Evolutionary conservation across 495 filamentous ascomycete genomes (phyloP), one percentile per base, ranked within the genome.

Genomic region (Terfezia boudieri): DNA sequence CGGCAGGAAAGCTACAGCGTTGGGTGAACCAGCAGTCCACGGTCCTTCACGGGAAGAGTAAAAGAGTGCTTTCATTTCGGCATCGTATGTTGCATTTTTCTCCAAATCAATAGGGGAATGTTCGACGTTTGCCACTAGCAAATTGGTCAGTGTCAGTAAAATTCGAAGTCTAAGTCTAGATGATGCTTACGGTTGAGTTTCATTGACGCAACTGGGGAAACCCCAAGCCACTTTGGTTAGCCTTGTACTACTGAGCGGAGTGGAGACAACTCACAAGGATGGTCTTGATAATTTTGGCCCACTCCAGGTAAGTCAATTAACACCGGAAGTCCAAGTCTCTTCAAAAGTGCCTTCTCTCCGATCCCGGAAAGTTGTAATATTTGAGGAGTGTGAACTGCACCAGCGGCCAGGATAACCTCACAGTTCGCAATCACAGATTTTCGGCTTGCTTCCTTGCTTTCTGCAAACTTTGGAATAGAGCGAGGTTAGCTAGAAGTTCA

Each of bases 231-330:
- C 26, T 32, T 32, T 32, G 7, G 26, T 32, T 32, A 32, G 26
- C 26, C 26, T 32, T 32, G 7, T 32, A 32, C 26, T 0, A 32
- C 7, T 32, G 26, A 32, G 7, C 26, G 26, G 7, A 32, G 26
- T 32, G 7, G 26, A 32, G 26, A 5, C 26, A 4, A 32, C 26
- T 32, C 26, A 32, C 26, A 20, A 51, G 69, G 53, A 54, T 74
- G 71, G 52, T 74, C 73, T 52, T 75, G 72, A 17, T 74, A 63
- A 52, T 75, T 72, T 32, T 70, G 65, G 9, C 73, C 73, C 10
- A 75, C 73, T 22, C 73, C 70, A 36, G 73, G 71, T 17, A 75
- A 66, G 55, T 75, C 70, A 36, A 67, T 65, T 9, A 71, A 57
- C 8, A 68, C 58, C 4, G 66, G 57, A 55, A 75, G 69, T 8